Base-by-base conservation (phyloP, 2,329 filamentous ascomycete species). In the Penicillium occitanis region DNA sequence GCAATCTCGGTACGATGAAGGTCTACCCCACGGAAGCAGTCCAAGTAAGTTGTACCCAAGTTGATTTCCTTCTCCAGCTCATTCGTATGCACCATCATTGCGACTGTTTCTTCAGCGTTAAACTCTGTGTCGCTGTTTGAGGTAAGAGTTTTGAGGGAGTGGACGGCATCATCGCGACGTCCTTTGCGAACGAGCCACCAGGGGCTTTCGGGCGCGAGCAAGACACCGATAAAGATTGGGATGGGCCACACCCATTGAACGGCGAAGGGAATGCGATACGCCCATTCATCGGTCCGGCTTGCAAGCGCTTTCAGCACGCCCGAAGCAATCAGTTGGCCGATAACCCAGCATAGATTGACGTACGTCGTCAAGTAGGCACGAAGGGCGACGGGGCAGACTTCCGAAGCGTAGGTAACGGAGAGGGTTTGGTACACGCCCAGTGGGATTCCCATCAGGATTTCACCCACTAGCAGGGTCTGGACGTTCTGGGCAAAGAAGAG, bases 81-180 rank as follows among this genome's bases (percentile, higher is more conserved):
- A 0, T 90, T 93, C 0, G 92, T 96, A 74, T 95, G 91, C 0
- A 92, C 87, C 90, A 97, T 96, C 91, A 96, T 95, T 71, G 91
- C 89, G 60, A 96, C 83, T 0, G 91, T 95, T 79, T 95, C 91
- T 68, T 96, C 90, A 13, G 90, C 86, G 73, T 96, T 87, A 71
- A 94, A 93, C 67, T 90, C 85, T 0, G 87, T 88, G 67, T 92
- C 88, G 1, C 70, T 68, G 19, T 28, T 17, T 6, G 75, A 72
- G 11, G 75, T 59, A 44, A 59, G 55, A 5, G 35, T 22, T 69
- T 77, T 77, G 3, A 85, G 83, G 64, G 88, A 70, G 66, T 79
- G 72, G 63, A 84, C 77, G 84, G 83, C 82, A 82, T 83, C 69
- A 8, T 67, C 62, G 5, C 64, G 19, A n/a, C 60, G 51, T 22